Evolutionary conservation across 768 basidiomycete species (phyloP).

Genomic region (Mycena vulgaris): DNA sequence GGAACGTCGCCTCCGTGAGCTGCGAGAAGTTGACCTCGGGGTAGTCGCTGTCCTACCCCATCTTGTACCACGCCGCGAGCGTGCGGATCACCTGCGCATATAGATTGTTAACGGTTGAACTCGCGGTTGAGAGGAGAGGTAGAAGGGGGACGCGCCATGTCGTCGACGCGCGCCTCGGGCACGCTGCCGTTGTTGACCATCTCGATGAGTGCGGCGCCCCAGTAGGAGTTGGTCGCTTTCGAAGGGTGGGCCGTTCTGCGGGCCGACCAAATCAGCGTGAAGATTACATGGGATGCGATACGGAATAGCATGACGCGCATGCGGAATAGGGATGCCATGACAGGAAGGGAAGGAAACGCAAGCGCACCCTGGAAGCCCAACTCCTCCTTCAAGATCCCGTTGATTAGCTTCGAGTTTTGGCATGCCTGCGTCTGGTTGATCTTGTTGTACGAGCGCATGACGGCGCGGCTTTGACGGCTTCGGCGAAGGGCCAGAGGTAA

Average conservation of each 20-base stretch:
- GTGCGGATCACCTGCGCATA: constrained; percentile 57
- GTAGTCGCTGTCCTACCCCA: constrained; percentile 42
- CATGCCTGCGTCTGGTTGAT: constrained; percentile 64
- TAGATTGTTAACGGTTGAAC: no score
- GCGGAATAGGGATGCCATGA: neutral
- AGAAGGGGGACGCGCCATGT: constrained; percentile 57
- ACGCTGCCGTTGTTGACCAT: constrained; percentile 67
- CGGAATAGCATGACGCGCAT: no score
- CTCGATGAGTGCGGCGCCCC: constrained; percentile 48
- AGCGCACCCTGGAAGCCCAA: constrained; percentile 61
- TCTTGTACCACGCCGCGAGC: constrained; percentile 58
- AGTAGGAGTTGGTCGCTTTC: constrained; percentile 39
- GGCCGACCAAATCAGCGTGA: neutral
- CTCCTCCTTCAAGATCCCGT: constrained; percentile 63
- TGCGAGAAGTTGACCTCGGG: constrained; percentile 36
- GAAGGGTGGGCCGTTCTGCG: constrained; percentile 33
- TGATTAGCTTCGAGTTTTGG: constrained; percentile 59
- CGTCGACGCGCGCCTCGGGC: constrained; percentile 60
- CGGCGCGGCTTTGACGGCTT: constrained; percentile 49
- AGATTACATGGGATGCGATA: no score
- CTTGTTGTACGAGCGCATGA: constrained; percentile 52
- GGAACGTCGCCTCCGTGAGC: constrained; percentile 33
- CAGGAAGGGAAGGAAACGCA: no score
- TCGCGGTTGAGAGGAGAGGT: neutral
- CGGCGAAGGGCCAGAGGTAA: constrained; percentile 46